Conservation (phyloP, 169 alveolate genomes). For the Cryptosporidium felis region DNA sequence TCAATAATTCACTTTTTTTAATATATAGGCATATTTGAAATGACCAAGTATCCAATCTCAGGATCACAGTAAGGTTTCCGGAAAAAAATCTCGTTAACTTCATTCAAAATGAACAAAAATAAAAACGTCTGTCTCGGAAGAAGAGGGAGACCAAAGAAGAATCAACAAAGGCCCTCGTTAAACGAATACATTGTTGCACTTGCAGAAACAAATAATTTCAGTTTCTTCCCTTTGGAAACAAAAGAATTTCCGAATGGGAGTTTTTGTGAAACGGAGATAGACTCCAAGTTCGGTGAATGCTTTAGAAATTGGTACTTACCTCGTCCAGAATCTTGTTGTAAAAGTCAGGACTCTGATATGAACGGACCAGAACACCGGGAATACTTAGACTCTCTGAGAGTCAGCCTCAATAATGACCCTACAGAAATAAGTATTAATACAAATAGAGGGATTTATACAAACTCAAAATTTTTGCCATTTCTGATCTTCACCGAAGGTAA, state of each 20-base stretch:
- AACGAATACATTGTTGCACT: slow-evolving; percentile 31
- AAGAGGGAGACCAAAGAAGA: slow-evolving; percentile 63
- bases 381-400: too few relatives aligned
- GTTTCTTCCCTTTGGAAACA: slow-evolving; percentile 30
- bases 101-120: slow-evolving; percentile 17
- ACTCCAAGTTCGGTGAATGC: neutral
- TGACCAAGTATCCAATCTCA: too few relatives aligned
- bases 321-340: too few relatives aligned
- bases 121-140: slow-evolving; percentile 61
- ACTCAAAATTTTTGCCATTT: slow-evolving; percentile 13
- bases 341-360: too few relatives aligned
- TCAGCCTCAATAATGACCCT: too few relatives aligned
- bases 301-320: slow-evolving; percentile 33
- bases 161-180: neutral
- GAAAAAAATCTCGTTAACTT: too few relatives aligned
- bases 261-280: neutral
- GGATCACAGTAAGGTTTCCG: too few relatives aligned
- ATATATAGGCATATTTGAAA: too few relatives aligned
- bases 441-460: slow-evolving; percentile 6
- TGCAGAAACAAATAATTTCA: slow-evolving; percentile 21
- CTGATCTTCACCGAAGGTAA: slow-evolving; percentile 25
- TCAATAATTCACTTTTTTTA: too few relatives aligned
- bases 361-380: too few relatives aligned
- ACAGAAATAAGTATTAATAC: neutral
- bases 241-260: neutral